A percentile compares a stretch with the other conserved stretches of the same genome.
Conservation (phyloP, 2,329 filamentous ascomycete species). For the Trichoderma sp. region DNA sequence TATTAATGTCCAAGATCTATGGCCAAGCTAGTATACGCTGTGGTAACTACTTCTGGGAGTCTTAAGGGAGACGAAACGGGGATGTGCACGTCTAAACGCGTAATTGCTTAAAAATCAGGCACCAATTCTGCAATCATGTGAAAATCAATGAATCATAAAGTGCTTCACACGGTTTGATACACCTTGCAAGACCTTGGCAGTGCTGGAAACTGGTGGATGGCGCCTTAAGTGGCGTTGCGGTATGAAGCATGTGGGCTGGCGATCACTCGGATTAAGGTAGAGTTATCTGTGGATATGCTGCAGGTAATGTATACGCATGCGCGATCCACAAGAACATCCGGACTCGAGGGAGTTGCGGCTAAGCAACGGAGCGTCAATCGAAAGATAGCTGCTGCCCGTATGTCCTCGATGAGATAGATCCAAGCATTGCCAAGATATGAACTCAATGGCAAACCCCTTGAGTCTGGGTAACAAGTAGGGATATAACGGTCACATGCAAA, state of each 20-base stretch:
- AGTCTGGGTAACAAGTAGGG: not conserved
- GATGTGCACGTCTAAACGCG: not conserved
- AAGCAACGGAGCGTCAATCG: not conserved
- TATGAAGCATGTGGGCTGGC: not conserved
- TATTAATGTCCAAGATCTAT: not conserved
- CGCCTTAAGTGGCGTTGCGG: constrained; percentile 4
- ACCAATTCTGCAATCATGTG: not conserved
- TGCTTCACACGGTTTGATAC: not conserved
- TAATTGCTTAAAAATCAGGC: not conserved
- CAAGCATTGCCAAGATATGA: too few relatives aligned
- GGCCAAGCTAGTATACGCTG: not conserved
- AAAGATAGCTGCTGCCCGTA: not conserved
- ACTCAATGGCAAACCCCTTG: not conserved
- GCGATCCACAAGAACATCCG: not conserved
- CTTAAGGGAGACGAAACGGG: not conserved
- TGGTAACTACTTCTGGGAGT: not conserved
- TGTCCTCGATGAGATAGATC: not conserved
- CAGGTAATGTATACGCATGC: not conserved
- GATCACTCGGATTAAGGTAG: constrained; percentile 1
- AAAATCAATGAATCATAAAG: constrained; percentile 13
- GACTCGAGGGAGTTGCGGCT: not conserved
- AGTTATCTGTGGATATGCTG: not conserved
- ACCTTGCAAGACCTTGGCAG: not conserved
- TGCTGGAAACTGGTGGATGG: not conserved
- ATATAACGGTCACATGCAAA: not conserved